Percentiles rank a stretch among this genome's conserved stretches.
Evolutionary conservation across 768 basidiomycete species (phyloP).

Genomic region (Mrakia hoshinonis): DNA sequence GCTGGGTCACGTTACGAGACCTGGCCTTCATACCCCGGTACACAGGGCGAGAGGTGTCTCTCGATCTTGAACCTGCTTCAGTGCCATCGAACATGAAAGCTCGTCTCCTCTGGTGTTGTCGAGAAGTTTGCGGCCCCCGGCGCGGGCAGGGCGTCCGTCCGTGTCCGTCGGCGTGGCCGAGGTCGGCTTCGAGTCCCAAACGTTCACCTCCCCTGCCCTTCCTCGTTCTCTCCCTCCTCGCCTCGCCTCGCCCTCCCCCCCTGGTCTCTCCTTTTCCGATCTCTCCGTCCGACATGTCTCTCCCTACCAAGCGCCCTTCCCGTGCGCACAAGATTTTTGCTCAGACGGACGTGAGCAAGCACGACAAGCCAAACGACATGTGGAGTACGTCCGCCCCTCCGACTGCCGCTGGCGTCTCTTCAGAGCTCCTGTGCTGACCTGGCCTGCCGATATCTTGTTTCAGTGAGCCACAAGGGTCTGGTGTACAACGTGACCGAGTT

Average conservation of each 20-base stretch:
- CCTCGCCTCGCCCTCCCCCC: no score
- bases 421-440: neutral
- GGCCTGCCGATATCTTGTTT: neutral
- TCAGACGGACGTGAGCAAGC: neutral
- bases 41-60: no score
- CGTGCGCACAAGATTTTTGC: slow-evolving; percentile 11
- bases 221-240: neutral
- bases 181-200: no score
- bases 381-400: slow-evolving; percentile 8
- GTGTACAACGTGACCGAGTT: slow-evolving; percentile 75
- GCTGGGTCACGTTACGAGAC: no score
- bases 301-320: neutral
- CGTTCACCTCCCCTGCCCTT: neutral
- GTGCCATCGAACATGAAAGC: no score
- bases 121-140: no score
- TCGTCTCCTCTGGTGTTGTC: no score
- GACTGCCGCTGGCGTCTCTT: neutral
- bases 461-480: slow-evolving; percentile 68
- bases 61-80: no score
- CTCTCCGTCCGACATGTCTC: slow-evolving; percentile 7
- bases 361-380: slow-evolving; percentile 17
- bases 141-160: no score
- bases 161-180: no score
- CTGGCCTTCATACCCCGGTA: no score
- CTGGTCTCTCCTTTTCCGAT: neutral